phyloP scores from a whole-genome alignment of 176 grass and related monocot species.

The Chrysopogon serrulatus region DNA sequence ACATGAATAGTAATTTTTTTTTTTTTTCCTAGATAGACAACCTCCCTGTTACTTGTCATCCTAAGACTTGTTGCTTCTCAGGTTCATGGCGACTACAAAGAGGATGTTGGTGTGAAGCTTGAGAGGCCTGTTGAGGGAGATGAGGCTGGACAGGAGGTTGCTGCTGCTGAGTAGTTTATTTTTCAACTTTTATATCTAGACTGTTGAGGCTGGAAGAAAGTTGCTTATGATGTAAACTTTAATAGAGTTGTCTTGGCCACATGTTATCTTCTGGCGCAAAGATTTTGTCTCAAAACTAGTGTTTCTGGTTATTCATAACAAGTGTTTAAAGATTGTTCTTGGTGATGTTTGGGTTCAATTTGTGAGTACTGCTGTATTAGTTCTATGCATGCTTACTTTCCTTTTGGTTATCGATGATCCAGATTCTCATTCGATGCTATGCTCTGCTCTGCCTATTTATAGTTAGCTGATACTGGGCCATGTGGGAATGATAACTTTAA shows the following conservation, averaged over 20 bases:
- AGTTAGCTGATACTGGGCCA: neutral
- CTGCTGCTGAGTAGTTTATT: slow-evolving; percentile 38
- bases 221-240: neutral
- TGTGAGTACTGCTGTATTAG: neutral
- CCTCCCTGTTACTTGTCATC: neutral
- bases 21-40: neutral
- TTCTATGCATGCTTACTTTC: neutral
- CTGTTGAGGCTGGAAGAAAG: neutral
- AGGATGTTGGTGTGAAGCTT: slow-evolving; percentile 74
- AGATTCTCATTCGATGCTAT: neutral
- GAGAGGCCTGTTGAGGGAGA: slow-evolving; percentile 80
- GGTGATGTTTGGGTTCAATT: neutral
- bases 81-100: slow-evolving; percentile 91
- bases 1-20: no score
- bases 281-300: neutral
- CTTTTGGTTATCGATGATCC: neutral
- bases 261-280: neutral
- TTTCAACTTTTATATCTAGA: neutral
- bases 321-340: neutral
- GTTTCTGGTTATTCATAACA: neutral
- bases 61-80: slow-evolving; percentile 16
- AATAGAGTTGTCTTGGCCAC: neutral
- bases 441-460: neutral
- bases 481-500: no score
- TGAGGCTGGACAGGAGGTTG: slow-evolving; percentile 41